Evolutionary conservation across 73 alveolate genomes (phyloP).

Genomic region (Paramecium sonneborni): DNA sequence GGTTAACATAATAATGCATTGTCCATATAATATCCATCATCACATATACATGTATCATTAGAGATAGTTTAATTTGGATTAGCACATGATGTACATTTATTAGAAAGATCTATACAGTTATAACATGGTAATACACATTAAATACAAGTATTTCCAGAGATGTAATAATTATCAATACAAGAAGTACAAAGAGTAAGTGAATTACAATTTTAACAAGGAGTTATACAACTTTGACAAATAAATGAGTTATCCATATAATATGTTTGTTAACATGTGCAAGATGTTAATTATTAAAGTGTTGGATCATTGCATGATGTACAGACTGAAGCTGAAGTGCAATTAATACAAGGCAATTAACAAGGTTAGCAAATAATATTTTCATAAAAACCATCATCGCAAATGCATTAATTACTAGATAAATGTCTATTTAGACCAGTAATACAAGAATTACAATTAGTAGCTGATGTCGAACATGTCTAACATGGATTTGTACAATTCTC

Average conservation of each 20-base stretch:
- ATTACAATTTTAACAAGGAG: neutral
- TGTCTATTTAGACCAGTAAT: neutral
- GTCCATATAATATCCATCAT: neutral
- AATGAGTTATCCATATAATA: neutral
- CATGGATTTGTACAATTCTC: neutral
- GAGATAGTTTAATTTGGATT: neutral
- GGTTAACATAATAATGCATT: neutral
- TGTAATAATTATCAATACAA: neutral
- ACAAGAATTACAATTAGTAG: neutral
- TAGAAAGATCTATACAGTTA: neutral
- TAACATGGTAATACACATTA: neutral
- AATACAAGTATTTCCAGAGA: neutral
- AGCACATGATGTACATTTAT: neutral
- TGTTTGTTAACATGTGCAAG: neutral
- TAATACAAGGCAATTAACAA: neutral
- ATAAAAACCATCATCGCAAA: conserved; percentile 18
- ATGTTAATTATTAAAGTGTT: neutral
- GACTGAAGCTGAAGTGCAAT: neutral
- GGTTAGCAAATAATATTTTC: neutral
- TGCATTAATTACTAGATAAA: neutral
- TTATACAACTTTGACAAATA: neutral
- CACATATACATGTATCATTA: neutral
- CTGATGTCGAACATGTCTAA: neutral
- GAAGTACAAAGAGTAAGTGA: neutral
- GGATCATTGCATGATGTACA: neutral